These are phyloP conservation scores for Diospyros lotus DNA, from an alignment of 148 eudicot genomes.

Conservation along the genomic window DNA sequence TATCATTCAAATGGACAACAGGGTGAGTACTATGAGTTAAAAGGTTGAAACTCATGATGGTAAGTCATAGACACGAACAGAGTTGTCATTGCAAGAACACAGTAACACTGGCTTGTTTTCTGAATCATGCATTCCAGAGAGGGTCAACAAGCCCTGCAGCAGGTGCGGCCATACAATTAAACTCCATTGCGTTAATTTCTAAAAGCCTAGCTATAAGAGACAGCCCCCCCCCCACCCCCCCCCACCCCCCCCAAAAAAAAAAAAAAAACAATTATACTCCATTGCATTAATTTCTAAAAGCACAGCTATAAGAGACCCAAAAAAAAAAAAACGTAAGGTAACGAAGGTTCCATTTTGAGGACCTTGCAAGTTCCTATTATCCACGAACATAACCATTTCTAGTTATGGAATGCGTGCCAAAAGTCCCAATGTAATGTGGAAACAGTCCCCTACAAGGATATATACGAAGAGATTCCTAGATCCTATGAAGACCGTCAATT, in stretches of 20 bases:
- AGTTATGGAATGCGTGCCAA: neutral
- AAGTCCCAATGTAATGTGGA: neutral
- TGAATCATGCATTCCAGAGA: conserved; percentile 87
- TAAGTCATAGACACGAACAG: conserved; percentile 69
- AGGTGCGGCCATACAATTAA: neutral
- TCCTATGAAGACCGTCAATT: neutral
- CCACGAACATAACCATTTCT: neutral
- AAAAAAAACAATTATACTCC: too few relatives aligned
- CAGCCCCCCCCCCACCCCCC: too few relatives aligned
- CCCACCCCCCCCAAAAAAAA: too few relatives aligned
- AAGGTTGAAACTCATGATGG: conserved; percentile 71
- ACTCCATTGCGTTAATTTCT: neutral
- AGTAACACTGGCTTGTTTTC: conserved; percentile 85
- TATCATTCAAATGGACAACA: conserved; percentile 1
- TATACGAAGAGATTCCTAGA: neutral
- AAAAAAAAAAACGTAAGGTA: too few relatives aligned
- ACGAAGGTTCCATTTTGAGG: too few relatives aligned
- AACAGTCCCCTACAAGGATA: neutral
- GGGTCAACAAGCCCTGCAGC: conserved; percentile 76
- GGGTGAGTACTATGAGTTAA: neutral
- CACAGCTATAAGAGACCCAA: too few relatives aligned
- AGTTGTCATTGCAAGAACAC: conserved; percentile 83
- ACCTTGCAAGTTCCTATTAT: neutral
- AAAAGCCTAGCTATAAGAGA: neutral
- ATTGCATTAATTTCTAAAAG: too few relatives aligned